phyloP scores from a whole-genome alignment of 176 grass and related monocot genomes.

The Cenchrus fungigraminus region DNA sequence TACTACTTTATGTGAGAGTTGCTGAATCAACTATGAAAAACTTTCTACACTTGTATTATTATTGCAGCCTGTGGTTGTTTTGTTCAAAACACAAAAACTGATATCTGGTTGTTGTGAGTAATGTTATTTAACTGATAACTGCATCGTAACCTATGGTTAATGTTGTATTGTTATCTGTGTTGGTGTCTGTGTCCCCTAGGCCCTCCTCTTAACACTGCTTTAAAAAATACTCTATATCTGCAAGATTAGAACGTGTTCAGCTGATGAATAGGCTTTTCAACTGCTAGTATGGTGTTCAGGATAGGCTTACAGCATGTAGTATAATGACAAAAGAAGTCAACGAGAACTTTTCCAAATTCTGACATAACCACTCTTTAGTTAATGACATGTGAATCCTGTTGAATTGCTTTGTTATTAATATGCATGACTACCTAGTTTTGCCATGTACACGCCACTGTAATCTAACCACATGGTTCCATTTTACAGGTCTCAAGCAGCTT shows the following conservation, averaged over 20 bases:
- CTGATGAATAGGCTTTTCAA: constrained; percentile 10
- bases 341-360: not conserved
- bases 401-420: constrained; percentile 19
- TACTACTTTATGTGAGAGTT: constrained; percentile 6
- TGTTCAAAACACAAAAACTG: not conserved
- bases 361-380: not conserved
- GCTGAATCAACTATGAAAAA: not conserved
- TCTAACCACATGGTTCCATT: constrained; percentile 26
- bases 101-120: constrained; percentile 15
- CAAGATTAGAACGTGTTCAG: constrained; percentile 7
- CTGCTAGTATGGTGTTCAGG: too few relatives aligned
- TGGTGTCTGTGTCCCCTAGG: not conserved
- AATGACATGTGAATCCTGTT: constrained; percentile 17
- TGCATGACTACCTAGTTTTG: constrained; percentile 23
- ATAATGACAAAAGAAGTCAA: not conserved
- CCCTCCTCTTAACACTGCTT: not conserved
- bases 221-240: not conserved
- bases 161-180: not conserved
- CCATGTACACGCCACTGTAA: not conserved
- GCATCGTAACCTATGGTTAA: not conserved
- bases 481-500: constrained; percentile 84
- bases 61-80: constrained; percentile 14
- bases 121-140: constrained; percentile 4
- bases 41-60: not conserved
- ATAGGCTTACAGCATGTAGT: not conserved